phyloP scores from a whole-genome alignment of 2,329 filamentous ascomycete species.

The Rutstroemia sp. region DNA sequence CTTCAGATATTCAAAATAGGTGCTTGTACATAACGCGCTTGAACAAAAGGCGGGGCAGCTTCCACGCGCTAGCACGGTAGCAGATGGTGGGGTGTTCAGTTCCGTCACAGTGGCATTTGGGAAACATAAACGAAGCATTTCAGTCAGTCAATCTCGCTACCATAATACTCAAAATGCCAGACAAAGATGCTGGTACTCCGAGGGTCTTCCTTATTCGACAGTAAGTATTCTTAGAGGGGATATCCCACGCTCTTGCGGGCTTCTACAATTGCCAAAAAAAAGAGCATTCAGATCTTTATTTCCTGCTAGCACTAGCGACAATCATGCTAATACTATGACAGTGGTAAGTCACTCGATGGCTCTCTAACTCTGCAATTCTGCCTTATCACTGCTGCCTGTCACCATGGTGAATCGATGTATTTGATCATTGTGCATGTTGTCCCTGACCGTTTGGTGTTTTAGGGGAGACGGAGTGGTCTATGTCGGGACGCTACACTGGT shows the following conservation, averaged over 20 bases:
- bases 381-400: neutral
- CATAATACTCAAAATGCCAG: conserved; percentile 25
- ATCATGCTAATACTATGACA: neutral
- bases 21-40: too few relatives aligned
- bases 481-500: conserved; percentile 39
- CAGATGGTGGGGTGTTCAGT: too few relatives aligned
- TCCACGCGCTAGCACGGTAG: too few relatives aligned
- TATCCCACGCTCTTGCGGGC: neutral
- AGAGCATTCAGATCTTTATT: neutral
- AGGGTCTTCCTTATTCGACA: conserved; percentile 35
- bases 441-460: conserved; percentile 8
- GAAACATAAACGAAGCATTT: too few relatives aligned
- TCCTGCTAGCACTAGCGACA: neutral
- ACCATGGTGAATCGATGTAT: neutral
- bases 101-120: too few relatives aligned
- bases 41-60: too few relatives aligned
- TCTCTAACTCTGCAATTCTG: neutral
- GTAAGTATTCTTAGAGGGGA: conserved; percentile 19
- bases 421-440: neutral
- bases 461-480: conserved; percentile 42
- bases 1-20: too few relatives aligned
- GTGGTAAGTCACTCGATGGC: conserved; percentile 7
- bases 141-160: neutral
- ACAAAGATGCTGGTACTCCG: conserved; percentile 31
- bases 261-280: neutral